phyloP scores from a whole-genome alignment of 139 green algal species.

The Chlamydomonas sp. region DNA sequence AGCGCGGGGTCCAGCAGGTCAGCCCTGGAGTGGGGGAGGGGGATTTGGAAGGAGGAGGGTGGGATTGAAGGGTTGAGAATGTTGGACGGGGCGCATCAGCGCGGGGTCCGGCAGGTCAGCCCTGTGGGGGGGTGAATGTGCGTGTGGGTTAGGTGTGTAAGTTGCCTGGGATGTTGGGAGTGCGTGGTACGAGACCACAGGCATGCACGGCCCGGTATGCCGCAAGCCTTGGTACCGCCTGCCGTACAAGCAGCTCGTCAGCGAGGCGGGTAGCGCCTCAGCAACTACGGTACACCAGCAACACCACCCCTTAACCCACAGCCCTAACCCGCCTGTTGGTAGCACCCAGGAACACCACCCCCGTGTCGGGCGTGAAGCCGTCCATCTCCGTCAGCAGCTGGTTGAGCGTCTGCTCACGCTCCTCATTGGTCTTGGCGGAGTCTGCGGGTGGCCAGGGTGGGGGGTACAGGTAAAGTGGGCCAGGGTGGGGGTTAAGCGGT shows the following conservation, averaged over 20 bases:
- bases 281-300: neutral
- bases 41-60: neutral
- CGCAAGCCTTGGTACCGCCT: too few relatives aligned
- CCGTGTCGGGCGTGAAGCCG: conserved; percentile 93
- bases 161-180: neutral
- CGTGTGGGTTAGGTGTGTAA: neutral
- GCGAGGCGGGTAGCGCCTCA: neutral
- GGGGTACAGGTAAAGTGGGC: neutral
- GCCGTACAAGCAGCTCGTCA: neutral
- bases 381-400: conserved; percentile 99
- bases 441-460: neutral
- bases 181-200: too few relatives aligned
- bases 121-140: conserved; percentile 59
- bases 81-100: conserved; percentile 89
- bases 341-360: conserved; percentile 97
- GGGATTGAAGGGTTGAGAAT: neutral
- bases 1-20: conserved; percentile 92
- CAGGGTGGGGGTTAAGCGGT: neutral
- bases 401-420: conserved; percentile 94
- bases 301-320: neutral
- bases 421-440: conserved; percentile 61
- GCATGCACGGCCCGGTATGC: too few relatives aligned
- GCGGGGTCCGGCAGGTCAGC: conserved; percentile 90
- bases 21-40: conserved; percentile 65
- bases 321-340: conserved; percentile 78